Percentiles rank a stretch among this genome's conserved stretches.
Conservation (phyloP, 2,329 filamentous ascomycete species). For the Pseudopithomyces chartarum region DNA sequence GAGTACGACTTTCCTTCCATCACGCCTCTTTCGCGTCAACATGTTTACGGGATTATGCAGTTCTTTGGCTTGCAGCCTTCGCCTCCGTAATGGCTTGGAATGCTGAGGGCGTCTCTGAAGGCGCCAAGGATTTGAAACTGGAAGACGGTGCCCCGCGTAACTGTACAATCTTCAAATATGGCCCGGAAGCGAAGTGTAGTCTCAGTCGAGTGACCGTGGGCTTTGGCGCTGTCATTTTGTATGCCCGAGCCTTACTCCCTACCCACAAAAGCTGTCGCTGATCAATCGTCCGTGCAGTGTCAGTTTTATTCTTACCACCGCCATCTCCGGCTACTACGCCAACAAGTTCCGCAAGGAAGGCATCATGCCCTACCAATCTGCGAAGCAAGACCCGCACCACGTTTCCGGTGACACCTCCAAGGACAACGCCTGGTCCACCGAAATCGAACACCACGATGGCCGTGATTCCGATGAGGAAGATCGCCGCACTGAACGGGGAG, state of each 20-base stretch:
- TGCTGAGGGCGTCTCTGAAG: constrained; percentile 57
- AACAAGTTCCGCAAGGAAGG: constrained; percentile 63
- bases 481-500: constrained; percentile 44
- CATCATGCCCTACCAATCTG: constrained; percentile 53
- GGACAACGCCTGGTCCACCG: constrained; percentile 52
- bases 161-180: constrained; percentile 62
- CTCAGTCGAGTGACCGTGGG: constrained; percentile 61
- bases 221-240: constrained; percentile 63
- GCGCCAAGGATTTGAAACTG: constrained; percentile 49
- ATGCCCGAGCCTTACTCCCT: constrained; percentile 25
- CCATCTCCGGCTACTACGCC: constrained; percentile 60
- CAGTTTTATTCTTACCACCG: constrained; percentile 59
- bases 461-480: constrained; percentile 50
- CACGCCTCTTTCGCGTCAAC: background rate
- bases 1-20: constrained; percentile 11
- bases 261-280: background rate
- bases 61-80: constrained; percentile 66
- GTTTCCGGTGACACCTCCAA: constrained; percentile 36
- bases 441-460: constrained; percentile 48
- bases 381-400: constrained; percentile 53
- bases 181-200: constrained; percentile 60
- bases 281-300: constrained; percentile 45
- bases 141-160: constrained; percentile 48
- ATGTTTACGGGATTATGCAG: constrained; percentile 18
- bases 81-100: constrained; percentile 62